Base-by-base conservation (phyloP, 805 yeast genomes). In the Metschnikowia hibisci region DNA sequence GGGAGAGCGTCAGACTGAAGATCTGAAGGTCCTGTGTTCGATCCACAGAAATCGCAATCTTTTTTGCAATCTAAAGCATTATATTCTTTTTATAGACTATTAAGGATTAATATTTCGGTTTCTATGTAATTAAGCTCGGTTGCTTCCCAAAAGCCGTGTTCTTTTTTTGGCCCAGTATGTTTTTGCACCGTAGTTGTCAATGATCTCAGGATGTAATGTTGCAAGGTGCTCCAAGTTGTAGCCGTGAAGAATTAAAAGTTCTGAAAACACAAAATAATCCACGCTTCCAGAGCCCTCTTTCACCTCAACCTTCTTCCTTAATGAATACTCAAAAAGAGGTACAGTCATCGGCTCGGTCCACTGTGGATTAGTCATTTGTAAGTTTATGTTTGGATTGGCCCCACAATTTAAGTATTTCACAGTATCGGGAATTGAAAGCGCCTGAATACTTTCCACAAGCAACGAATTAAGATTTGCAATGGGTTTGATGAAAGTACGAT, bases 231-330 rank as follows among this genome's bases (percentile, higher is more conserved):
- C 79, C 7, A 75, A 64, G 9, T 68, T 64, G 26, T 77, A 67
- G 7, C 85, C 86, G 57, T 81, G 82, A 36, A 80, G 62, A 0
- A 79, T 46, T 10, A 84, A 56, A 11, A 81, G 64, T 53, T 84
- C 88, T 0, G 86, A 57, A 60, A 81, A 59, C 56, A 81, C 46
- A 71, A 66, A 47, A 61, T 69, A 42, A 25, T 61, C 57, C 33
- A 28, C 54, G 13, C 35, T 31, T 7, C 20, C 13, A 22, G 44
- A 43, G 4, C 36, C 32, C 8, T 46, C 51, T 16, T 51, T 44
- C 11, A 52, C 47, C 39, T 59, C 60, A 8, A 58, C 53, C 34
- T 46, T 44, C 57, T 78, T 76, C 39, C 80, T 62, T 33, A 84
- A 58, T 1, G 88, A 76, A 53, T 81, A 81, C 46, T 70, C 74